Conservation (phyloP, 116 monocot genomes). For the Cymodocea nodosa region DNA sequence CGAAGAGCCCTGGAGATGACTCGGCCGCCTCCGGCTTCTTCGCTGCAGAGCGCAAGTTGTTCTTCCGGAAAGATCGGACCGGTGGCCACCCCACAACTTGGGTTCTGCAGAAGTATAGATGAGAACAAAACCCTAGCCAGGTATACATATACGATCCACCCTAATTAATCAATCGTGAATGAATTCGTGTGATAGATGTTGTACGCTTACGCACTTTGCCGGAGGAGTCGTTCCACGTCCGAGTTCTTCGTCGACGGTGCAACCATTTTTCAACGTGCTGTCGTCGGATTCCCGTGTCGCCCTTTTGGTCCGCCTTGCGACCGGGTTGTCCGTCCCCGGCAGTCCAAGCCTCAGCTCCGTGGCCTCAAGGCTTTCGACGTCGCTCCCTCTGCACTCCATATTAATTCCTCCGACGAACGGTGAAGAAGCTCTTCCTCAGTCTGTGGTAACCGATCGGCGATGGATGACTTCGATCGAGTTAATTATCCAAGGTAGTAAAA, state of each 20-base stretch:
- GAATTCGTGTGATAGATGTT: too few species aligned
- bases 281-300: slow-evolving; percentile 6
- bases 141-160: too few species aligned
- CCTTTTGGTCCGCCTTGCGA: slow-evolving; percentile 25
- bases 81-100: slow-evolving; percentile 92
- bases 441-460: too few species aligned
- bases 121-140: too few species aligned
- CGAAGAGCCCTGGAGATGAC: slow-evolving; percentile 22
- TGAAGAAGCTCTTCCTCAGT: neutral
- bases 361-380: slow-evolving; percentile 31
- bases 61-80: slow-evolving; percentile 39
- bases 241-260: neutral
- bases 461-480: too few species aligned
- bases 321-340: slow-evolving; percentile 32
- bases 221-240: neutral
- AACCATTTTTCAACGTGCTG: neutral
- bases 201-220: slow-evolving; percentile 9
- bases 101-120: too few species aligned
- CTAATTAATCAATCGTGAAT: neutral
- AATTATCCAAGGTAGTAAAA: too few species aligned
- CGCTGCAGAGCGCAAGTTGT: slow-evolving; percentile 18
- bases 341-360: slow-evolving; percentile 76
- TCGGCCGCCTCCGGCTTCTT: slow-evolving; percentile 1
- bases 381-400: slow-evolving; percentile 2
- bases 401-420: neutral